Conservation (phyloP, 2,329 filamentous ascomycete species). For the Shiraia bambusicola region DNA sequence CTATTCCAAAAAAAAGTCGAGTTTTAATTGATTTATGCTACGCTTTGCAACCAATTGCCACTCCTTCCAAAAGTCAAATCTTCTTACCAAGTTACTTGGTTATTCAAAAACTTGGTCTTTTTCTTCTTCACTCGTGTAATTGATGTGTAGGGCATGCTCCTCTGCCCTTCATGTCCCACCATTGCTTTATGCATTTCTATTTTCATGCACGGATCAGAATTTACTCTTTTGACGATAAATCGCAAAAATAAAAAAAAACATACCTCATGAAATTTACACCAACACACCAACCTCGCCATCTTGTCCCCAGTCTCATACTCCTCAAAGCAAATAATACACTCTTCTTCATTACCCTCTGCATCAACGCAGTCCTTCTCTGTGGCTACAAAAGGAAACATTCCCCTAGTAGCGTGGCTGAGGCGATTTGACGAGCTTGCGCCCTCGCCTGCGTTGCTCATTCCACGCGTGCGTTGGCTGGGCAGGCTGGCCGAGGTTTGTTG, state of each 20-base stretch:
- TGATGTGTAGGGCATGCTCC: constrained; percentile 64
- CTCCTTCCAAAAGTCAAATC: too few species aligned
- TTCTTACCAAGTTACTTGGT: too few species aligned
- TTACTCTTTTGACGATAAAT: too few species aligned
- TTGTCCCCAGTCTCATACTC: constrained; percentile 63
- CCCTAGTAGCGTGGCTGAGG: constrained; percentile 29
- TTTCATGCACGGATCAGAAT: background rate
- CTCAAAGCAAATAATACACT: constrained; percentile 66
- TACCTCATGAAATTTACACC: constrained; percentile 64
- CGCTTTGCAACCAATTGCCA: too few species aligned
- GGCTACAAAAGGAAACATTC: constrained; percentile 57
- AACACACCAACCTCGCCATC: constrained; percentile 62
- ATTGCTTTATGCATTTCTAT: constrained; percentile 58
- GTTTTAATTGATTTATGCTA: too few species aligned
- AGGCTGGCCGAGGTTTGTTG: constrained; percentile 29
- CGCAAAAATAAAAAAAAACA: too few species aligned
- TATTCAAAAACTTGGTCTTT: too few species aligned
- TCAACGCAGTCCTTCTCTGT: constrained; percentile 65
- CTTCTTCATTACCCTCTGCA: constrained; percentile 53
- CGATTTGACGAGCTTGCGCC: constrained; percentile 25
- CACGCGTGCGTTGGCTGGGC: constrained; percentile 33
- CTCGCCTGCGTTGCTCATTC: constrained; percentile 36
- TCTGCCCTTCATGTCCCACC: constrained; percentile 59
- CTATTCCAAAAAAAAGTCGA: too few species aligned
- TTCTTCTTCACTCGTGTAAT: constrained; percentile 34